phyloP scores from a whole-genome alignment of 371 early-diverging fungal species.

The Blyttiomyces sp. region DNA sequence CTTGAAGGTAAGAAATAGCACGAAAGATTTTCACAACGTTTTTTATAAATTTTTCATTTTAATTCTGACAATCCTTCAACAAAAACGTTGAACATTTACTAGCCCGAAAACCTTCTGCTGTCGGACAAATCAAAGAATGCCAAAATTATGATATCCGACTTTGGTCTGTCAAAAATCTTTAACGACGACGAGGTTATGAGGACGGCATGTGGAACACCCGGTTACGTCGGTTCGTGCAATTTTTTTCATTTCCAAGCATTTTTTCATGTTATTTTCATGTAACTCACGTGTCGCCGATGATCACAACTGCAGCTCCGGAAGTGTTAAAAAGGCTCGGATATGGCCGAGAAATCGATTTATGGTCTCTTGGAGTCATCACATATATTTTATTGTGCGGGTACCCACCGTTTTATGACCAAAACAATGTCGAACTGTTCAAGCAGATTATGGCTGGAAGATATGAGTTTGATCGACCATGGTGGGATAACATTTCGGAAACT shows the following conservation, averaged over 20 bases:
- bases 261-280: no score
- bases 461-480: slow-evolving; percentile 75
- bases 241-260: no score
- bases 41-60: not conserved
- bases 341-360: slow-evolving; percentile 89
- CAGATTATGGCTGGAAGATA: slow-evolving; percentile 81
- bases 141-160: slow-evolving; percentile 88
- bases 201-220: slow-evolving; percentile 95
- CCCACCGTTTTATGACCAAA: slow-evolving; percentile 85
- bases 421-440: slow-evolving; percentile 57
- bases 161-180: slow-evolving; percentile 90
- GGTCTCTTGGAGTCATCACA: slow-evolving; percentile 98
- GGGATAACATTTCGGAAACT: slow-evolving; percentile 75
- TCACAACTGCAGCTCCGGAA: slow-evolving; percentile 79
- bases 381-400: slow-evolving; percentile 95
- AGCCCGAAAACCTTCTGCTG: slow-evolving; percentile 81
- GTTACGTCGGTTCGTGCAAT: slow-evolving; percentile 64
- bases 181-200: slow-evolving; percentile 60
- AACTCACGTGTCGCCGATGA: no score
- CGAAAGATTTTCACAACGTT: not conserved
- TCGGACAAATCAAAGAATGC: slow-evolving; percentile 55
- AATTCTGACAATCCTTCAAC: no score
- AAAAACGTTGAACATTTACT: not conserved
- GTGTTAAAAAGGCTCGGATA: slow-evolving; percentile 76
- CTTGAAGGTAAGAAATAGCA: slow-evolving; percentile 45